These are phyloP conservation scores for Ceratobasidium sp. DNA, from an alignment of 1,284 basidiomycete genomes.

Conservation along the genomic window DNA sequence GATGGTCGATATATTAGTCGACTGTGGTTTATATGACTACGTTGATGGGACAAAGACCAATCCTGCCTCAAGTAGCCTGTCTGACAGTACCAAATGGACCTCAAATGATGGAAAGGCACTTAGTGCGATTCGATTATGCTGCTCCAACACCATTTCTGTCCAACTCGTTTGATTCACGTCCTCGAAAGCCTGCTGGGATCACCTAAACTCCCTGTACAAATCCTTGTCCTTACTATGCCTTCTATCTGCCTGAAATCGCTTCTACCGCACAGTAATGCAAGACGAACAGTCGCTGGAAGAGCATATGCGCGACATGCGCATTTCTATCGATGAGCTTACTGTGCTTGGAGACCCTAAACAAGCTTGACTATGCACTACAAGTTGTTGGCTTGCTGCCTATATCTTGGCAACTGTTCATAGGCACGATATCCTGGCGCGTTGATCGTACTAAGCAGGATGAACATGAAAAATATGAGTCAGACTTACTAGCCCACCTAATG, in stretches of 20 bases:
- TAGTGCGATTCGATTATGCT: not conserved
- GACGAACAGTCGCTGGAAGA: constrained; percentile 1
- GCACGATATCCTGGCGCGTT: not conserved
- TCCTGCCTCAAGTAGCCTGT: not conserved
- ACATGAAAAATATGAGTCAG: not conserved
- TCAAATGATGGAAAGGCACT: not conserved
- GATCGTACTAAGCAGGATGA: not conserved
- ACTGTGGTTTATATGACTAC: not conserved
- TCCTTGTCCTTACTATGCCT: not conserved
- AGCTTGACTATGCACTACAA: not conserved
- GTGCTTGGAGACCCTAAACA: not conserved
- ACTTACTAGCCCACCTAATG: not conserved
- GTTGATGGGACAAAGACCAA: not conserved
- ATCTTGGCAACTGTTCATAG: not conserved
- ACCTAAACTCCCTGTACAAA: not conserved
- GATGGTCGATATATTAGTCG: not conserved
- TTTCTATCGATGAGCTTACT: not conserved
- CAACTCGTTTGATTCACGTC: not conserved
- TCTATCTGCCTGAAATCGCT: not conserved
- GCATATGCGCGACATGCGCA: not conserved
- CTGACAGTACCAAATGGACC: not conserved
- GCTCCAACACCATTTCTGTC: not conserved
- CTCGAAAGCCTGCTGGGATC: not conserved
- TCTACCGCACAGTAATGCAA: not conserved
- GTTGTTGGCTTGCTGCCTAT: not conserved